A percentile compares a stretch with the other conserved stretches of the same genome.
These are phyloP conservation scores for Senna siamea DNA, from an alignment of 306 rosid genomes.

Conservation along the genomic window DNA sequence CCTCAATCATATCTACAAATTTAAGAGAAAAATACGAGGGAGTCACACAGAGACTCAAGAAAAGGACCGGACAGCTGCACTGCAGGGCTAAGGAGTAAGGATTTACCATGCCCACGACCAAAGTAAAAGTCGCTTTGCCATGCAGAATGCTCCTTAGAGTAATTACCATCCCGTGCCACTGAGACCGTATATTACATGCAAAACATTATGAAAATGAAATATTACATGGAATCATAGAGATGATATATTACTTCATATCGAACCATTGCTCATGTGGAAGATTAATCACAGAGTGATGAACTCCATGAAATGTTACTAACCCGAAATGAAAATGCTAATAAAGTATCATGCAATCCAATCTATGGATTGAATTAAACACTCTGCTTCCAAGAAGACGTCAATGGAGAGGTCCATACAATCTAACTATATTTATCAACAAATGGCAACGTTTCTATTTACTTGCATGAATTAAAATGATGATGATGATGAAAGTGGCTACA, in stretches of 20 bases:
- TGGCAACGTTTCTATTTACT: background rate
- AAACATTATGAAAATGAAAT: background rate
- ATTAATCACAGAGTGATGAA: constrained; percentile 12
- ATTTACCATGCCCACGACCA: constrained; percentile 60
- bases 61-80: constrained; percentile 27
- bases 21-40: constrained; percentile 29
- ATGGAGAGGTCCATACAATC: background rate
- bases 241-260: constrained; percentile 4
- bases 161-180: constrained; percentile 46
- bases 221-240: no score
- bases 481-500: background rate
- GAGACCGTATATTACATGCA: constrained; percentile 37
- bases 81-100: no score
- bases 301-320: constrained; percentile 60
- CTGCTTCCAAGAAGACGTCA: background rate
- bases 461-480: no score
- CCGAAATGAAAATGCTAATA: constrained; percentile 44
- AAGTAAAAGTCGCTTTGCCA: constrained; percentile 56
- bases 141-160: constrained; percentile 37
- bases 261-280: constrained; percentile 10
- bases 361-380: background rate
- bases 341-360: no score
- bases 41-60: background rate
- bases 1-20: constrained; percentile 65
- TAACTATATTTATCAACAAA: no score